These are phyloP conservation scores for Raffaelea ambrosiae DNA, from an alignment of 2,329 filamentous ascomycete species.

Conservation along the genomic window DNA sequence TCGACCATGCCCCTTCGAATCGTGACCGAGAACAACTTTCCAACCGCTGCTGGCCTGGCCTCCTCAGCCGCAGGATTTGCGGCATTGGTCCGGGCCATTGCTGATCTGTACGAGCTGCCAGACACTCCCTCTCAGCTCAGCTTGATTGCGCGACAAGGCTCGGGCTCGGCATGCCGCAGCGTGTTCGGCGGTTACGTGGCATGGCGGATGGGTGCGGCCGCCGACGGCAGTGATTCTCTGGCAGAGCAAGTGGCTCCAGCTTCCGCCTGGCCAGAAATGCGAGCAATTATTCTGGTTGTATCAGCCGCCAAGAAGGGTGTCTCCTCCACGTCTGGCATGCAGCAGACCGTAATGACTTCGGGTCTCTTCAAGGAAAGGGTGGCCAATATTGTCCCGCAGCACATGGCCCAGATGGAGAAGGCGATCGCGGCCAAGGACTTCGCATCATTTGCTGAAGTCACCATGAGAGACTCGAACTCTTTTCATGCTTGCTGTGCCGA, in stretches of 20 bases:
- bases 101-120: constrained; percentile 81
- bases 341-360: constrained; percentile 87
- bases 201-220: constrained; percentile 71
- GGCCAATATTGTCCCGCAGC: constrained; percentile 52
- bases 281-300: constrained; percentile 82
- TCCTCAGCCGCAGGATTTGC: constrained; percentile 64
- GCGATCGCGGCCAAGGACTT: constrained; percentile 56
- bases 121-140: constrained; percentile 76
- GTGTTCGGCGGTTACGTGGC: constrained; percentile 94
- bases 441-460: constrained; percentile 75
- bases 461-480: constrained; percentile 93
- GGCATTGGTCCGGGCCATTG: constrained; percentile 73
- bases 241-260: constrained; percentile 84
- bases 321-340: constrained; percentile 89
- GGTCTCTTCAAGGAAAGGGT: constrained; percentile 76
- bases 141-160: constrained; percentile 84
- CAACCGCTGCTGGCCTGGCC: constrained; percentile 84
- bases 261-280: constrained; percentile 92
- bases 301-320: constrained; percentile 95
- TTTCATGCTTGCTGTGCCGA: constrained; percentile 95
- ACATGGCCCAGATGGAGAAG: constrained; percentile 19
- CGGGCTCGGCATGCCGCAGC: constrained; percentile 86
- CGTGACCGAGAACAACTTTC: constrained; percentile 98
- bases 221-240: constrained; percentile 77
- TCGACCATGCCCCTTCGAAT: constrained; percentile 70